A percentile compares a stretch with the other conserved stretches of the same genome.
Evolutionary conservation across 805 yeast genomes (phyloP).

Genomic region (Kazachstania viticola): DNA sequence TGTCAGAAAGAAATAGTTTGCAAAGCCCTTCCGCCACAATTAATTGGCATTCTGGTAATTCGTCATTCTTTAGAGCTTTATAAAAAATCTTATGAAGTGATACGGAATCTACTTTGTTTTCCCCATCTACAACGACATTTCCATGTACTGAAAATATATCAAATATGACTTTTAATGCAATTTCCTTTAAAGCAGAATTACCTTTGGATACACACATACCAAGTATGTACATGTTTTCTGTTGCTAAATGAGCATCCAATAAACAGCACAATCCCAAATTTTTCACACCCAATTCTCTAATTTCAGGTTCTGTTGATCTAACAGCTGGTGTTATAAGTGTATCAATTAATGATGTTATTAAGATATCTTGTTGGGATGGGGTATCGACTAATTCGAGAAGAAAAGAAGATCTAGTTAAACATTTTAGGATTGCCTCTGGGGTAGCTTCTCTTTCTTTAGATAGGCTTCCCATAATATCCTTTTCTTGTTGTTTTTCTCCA

Average conservation of each 20-base stretch:
- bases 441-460: constrained; percentile 27
- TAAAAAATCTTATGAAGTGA: constrained; percentile 61
- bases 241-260: constrained; percentile 54
- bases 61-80: constrained; percentile 46
- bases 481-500: constrained; percentile 9
- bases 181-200: constrained; percentile 46
- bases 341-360: constrained; percentile 58
- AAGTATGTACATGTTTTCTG: constrained; percentile 49
- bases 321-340: constrained; percentile 75
- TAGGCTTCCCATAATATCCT: constrained; percentile 8
- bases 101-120: constrained; percentile 50
- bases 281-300: constrained; percentile 53
- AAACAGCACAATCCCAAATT: constrained; percentile 76
- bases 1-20: constrained; percentile 68
- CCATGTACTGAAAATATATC: constrained; percentile 78
- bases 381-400: constrained; percentile 57
- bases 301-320: constrained; percentile 40
- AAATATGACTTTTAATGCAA: constrained; percentile 58
- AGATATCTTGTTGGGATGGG: constrained; percentile 51
- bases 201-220: constrained; percentile 62
- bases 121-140: constrained; percentile 48
- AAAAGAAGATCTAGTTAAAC: constrained; percentile 57
- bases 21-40: constrained; percentile 79
- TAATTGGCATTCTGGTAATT: constrained; percentile 58
- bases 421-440: constrained; percentile 41